Conservation (phyloP, 345 rosid genomes). For the Ailanthus altissimus region DNA sequence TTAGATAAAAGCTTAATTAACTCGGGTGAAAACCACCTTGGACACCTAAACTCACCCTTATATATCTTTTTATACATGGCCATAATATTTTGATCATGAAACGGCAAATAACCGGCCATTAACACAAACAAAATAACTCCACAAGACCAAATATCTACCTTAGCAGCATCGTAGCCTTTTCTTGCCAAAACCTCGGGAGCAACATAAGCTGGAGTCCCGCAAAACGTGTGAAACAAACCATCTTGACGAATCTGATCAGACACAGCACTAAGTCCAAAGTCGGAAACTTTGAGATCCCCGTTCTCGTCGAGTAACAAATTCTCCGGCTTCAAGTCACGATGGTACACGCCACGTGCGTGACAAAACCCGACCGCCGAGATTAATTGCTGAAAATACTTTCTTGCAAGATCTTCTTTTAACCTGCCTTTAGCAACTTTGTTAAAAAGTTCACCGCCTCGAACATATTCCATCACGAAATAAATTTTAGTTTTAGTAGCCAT, state of each 20-base stretch:
- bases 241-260: slow-evolving; percentile 70
- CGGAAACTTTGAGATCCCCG: slow-evolving; percentile 78
- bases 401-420: slow-evolving; percentile 58
- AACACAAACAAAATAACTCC: slow-evolving; percentile 83
- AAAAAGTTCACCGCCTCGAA: slow-evolving; percentile 77
- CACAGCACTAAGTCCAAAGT: slow-evolving; percentile 85
- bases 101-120: slow-evolving; percentile 75
- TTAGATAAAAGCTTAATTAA: slow-evolving; percentile 50
- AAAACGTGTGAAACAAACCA: slow-evolving; percentile 79
- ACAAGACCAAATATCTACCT: slow-evolving; percentile 90
- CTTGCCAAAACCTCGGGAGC: slow-evolving; percentile 84
- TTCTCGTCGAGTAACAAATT: slow-evolving; percentile 72
- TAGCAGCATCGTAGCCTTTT: slow-evolving; percentile 81
- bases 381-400: slow-evolving; percentile 75
- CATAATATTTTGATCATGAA: slow-evolving; percentile 77
- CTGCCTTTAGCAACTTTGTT: slow-evolving; percentile 70
- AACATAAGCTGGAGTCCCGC: slow-evolving; percentile 78
- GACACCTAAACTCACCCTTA: slow-evolving; percentile 71
- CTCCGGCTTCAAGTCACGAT: slow-evolving; percentile 87
- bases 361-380: slow-evolving; percentile 77
- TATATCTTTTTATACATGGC: slow-evolving; percentile 78
- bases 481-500: slow-evolving; percentile 88
- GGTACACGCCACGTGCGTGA: slow-evolving; percentile 80
- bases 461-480: slow-evolving; percentile 87
- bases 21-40: slow-evolving; percentile 75